Conservation (phyloP, 2,329 filamentous ascomycete species). For the Penicillium sp. region DNA sequence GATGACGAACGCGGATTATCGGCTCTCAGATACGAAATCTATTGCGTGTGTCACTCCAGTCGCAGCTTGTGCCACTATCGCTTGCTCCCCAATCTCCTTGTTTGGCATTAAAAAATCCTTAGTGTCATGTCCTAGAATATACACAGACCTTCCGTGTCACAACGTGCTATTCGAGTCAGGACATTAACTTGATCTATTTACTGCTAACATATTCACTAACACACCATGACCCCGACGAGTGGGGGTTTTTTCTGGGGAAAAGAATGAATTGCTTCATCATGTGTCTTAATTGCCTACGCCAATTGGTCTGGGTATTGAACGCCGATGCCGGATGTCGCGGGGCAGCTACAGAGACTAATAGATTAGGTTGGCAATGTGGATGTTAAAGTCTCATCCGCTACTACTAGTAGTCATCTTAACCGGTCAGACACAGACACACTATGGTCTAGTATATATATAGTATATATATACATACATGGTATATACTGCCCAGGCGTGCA, state of each 20-base stretch:
- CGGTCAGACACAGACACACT: neutral
- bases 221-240: neutral
- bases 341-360: neutral
- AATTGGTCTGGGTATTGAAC: neutral
- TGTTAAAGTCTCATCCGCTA: neutral
- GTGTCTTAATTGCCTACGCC: neutral
- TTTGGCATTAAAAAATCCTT: neutral
- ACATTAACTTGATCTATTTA: neutral
- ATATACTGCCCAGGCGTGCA: neutral
- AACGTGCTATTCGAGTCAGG: neutral
- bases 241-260: neutral
- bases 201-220: neutral
- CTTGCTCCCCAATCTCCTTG: neutral
- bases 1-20: slow-evolving; percentile 4
- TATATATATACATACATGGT: neutral
- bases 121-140: neutral
- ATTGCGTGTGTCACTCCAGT: slow-evolving; percentile 1
- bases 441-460: too few species aligned
- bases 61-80: slow-evolving; percentile 3
- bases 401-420: neutral
- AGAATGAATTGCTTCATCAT: neutral
- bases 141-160: neutral
- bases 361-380: neutral
- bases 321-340: slow-evolving; percentile 1
- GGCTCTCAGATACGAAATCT: neutral